phyloP scores from a whole-genome alignment of 2,329 filamentous ascomycete genomes.

The Penicillium brasilianum region DNA sequence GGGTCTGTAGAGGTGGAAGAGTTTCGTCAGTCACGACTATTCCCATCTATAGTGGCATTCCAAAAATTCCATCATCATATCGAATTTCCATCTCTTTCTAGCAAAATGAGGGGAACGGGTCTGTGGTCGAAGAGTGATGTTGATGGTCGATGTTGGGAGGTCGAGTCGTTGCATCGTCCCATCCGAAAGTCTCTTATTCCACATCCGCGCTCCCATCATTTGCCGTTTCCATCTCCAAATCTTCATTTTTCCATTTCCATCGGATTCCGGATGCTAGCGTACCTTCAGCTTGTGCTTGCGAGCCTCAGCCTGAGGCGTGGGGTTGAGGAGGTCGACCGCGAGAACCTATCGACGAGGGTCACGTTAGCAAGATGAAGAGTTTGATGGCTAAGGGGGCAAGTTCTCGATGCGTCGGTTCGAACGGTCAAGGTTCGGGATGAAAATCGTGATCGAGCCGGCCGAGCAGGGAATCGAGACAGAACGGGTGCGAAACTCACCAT shows the following conservation, averaged over 20 bases:
- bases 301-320: constrained; percentile 93
- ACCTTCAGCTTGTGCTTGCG: constrained; percentile 99
- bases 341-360: constrained; percentile 74
- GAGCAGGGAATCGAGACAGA: constrained; percentile 14
- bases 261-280: constrained; percentile 47
- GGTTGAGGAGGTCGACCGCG: constrained; percentile 99
- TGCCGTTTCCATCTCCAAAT: constrained; percentile 18
- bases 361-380: constrained; percentile 28
- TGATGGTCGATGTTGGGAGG: not conserved
- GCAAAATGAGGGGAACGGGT: not conserved
- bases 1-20: constrained; percentile 64
- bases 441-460: constrained; percentile 18
- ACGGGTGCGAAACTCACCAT: constrained; percentile 43
- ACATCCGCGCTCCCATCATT: constrained; percentile 17
- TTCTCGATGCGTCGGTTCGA: not conserved
- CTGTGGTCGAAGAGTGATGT: not conserved
- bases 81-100: constrained; percentile 2
- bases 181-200: not conserved
- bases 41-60: not conserved
- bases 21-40: not conserved
- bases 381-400: constrained; percentile 5
- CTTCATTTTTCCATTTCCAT: constrained; percentile 8
- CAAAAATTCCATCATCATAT: not conserved
- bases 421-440: not conserved
- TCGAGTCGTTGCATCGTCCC: not conserved